Evolutionary conservation across 208 protist species (phyloP).

Genomic region (Borovskyia barvae): DNA sequence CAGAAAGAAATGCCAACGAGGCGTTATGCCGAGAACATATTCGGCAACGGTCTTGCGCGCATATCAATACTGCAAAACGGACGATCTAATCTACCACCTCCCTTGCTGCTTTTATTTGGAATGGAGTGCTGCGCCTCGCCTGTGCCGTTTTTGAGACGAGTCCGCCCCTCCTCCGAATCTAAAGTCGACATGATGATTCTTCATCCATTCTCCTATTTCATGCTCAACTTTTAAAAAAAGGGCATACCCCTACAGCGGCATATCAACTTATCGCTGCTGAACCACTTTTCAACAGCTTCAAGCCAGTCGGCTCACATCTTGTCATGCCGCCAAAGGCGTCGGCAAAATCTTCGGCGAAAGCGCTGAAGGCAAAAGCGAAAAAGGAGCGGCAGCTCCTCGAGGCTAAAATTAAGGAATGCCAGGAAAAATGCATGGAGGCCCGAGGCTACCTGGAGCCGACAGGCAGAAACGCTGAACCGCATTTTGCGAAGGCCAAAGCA

Average conservation of each 20-base stretch:
- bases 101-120: neutral
- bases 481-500: constrained; percentile 77
- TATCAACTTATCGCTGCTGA: no score
- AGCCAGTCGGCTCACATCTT: no score
- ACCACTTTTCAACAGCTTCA: no score
- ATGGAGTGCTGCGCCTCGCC: no score
- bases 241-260: no score
- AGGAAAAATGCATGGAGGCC: constrained; percentile 79
- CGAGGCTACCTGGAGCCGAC: constrained; percentile 62
- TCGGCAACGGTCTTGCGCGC: neutral
- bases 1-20: no score
- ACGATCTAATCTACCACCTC: neutral
- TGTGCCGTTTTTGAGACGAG: no score
- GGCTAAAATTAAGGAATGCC: constrained; percentile 59
- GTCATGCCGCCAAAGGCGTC: constrained; percentile 36
- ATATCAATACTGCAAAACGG: neutral
- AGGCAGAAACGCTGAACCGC: constrained; percentile 52
- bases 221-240: no score
- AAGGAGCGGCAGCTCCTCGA: constrained; percentile 82
- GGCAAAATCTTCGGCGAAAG: constrained; percentile 19
- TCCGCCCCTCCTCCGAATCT: no score
- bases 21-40: neutral
- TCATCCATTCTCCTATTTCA: no score
- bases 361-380: constrained; percentile 46
- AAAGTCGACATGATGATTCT: no score